These are phyloP conservation scores for Xylaria grammica DNA, from an alignment of 495 filamentous ascomycete species.

Conservation along the genomic window DNA sequence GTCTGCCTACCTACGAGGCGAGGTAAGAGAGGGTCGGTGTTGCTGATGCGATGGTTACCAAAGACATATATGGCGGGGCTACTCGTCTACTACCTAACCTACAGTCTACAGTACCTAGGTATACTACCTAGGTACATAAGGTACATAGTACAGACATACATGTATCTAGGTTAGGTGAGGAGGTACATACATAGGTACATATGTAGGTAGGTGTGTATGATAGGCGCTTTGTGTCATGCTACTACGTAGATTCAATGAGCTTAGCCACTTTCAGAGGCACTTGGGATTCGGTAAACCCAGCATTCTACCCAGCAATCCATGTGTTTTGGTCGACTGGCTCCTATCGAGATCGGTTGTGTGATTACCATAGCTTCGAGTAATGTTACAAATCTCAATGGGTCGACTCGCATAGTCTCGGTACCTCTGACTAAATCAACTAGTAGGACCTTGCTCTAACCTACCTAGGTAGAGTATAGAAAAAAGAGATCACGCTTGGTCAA, in stretches of 20 bases:
- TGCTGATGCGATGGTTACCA: slow-evolving; percentile 11
- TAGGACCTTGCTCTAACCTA: neutral
- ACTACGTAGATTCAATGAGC: too few relatives aligned
- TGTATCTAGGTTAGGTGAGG: too few relatives aligned
- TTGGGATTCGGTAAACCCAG: too few relatives aligned
- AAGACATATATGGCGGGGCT: neutral
- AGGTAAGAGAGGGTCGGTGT: neutral
- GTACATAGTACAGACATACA: too few relatives aligned
- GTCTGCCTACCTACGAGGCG: neutral
- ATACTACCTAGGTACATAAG: too few relatives aligned
- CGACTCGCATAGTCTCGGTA: too few relatives aligned
- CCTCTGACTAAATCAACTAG: neutral
- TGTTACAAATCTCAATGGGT: slow-evolving; percentile 12
- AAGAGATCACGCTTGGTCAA: neutral
- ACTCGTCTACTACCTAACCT: too few relatives aligned
- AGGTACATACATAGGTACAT: too few relatives aligned
- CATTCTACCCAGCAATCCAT: too few relatives aligned
- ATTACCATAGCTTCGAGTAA: neutral
- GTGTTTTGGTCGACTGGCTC: too few relatives aligned
- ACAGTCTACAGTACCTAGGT: too few relatives aligned
- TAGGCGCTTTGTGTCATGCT: neutral
- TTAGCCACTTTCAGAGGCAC: too few relatives aligned
- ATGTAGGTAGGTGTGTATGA: neutral
- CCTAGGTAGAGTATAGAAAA: neutral
- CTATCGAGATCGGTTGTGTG: neutral